These are phyloP conservation scores for Dentipellis sp. DNA, from an alignment of 768 basidiomycete species.

Conservation along the genomic window DNA sequence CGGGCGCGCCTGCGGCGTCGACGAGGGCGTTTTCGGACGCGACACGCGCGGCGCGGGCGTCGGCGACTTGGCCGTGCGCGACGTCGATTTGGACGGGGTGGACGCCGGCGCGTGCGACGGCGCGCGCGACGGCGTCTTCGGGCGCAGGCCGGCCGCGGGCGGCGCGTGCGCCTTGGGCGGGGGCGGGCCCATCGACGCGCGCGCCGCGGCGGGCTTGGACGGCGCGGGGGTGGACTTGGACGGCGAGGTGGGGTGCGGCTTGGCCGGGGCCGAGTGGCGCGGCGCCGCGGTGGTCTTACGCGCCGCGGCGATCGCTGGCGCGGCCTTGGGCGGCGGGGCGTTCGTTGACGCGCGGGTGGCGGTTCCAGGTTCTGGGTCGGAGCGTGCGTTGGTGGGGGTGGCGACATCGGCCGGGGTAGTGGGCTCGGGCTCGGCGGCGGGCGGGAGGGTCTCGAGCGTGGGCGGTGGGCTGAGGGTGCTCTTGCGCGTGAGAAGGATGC, in stretches of 20 bases:
- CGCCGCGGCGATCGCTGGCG: neutral
- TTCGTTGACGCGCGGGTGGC: neutral
- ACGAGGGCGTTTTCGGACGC: constrained; percentile 18
- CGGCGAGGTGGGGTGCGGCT: constrained; percentile 12
- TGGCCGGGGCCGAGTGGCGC: constrained; percentile 2
- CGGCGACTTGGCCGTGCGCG: constrained; percentile 23
- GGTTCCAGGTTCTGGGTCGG: neutral
- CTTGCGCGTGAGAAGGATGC: neutral
- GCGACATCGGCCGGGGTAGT: constrained; percentile 6
- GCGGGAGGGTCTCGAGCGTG: constrained; percentile 14
- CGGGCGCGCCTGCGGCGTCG: constrained; percentile 17
- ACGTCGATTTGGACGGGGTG: constrained; percentile 10
- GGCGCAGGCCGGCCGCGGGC: constrained; percentile 17
- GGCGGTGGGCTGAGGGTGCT: neutral
- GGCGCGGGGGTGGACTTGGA: constrained; percentile 22
- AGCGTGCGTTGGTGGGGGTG: constrained; percentile 3
- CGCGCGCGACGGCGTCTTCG: constrained; percentile 27
- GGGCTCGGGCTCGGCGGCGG: constrained; percentile 5
- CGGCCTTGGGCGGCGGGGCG: neutral
- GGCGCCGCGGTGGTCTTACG: neutral
- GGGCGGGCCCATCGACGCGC: constrained; percentile 23
- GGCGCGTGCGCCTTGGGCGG: no score
- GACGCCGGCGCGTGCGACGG: no score
- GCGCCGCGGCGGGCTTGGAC: constrained; percentile 15
- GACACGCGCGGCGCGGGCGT: constrained; percentile 41